phyloP scores from a whole-genome alignment of 306 rosid genomes.

The Casuarina cunninghamiana region DNA sequence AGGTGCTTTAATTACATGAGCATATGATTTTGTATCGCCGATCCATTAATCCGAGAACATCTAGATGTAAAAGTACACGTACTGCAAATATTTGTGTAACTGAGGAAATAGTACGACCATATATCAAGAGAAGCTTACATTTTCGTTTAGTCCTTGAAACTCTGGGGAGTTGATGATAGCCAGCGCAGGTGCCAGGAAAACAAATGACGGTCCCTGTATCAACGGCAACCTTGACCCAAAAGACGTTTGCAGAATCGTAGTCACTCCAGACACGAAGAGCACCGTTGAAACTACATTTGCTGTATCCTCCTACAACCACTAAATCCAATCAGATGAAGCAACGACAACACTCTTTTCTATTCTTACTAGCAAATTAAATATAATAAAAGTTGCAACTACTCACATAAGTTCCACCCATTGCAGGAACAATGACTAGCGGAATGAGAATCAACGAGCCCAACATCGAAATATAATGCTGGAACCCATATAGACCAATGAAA shows the following conservation, averaged over 20 bases:
- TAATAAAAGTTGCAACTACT: constrained; percentile 36
- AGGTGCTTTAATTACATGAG: neutral
- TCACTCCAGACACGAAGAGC: constrained; percentile 82
- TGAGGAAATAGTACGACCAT: neutral
- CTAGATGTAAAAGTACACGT: neutral
- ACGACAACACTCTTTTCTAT: constrained; percentile 18
- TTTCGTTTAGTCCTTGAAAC: constrained; percentile 77
- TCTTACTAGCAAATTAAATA: neutral
- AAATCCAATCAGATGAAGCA: constrained; percentile 53
- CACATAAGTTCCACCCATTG: constrained; percentile 98
- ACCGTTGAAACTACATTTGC: constrained; percentile 86
- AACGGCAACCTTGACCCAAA: constrained; percentile 93
- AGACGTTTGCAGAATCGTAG: constrained; percentile 81
- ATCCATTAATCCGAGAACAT: neutral
- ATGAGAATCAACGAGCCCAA: constrained; percentile 86
- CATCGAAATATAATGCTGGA: constrained; percentile 85
- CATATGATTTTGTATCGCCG: neutral
- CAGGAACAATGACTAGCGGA: constrained; percentile 93
- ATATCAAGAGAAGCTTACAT: constrained; percentile 52
- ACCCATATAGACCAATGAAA: constrained; percentile 80
- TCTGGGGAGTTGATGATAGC: constrained; percentile 86
- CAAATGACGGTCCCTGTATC: constrained; percentile 95
- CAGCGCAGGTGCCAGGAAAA: constrained; percentile 82
- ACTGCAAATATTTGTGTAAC: neutral
- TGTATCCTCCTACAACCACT: constrained; percentile 83